A percentile compares a stretch with the other conserved stretches of the same genome.
Conservation (phyloP, 2,329 filamentous ascomycete genomes). For the Leptographium galeiforme region DNA sequence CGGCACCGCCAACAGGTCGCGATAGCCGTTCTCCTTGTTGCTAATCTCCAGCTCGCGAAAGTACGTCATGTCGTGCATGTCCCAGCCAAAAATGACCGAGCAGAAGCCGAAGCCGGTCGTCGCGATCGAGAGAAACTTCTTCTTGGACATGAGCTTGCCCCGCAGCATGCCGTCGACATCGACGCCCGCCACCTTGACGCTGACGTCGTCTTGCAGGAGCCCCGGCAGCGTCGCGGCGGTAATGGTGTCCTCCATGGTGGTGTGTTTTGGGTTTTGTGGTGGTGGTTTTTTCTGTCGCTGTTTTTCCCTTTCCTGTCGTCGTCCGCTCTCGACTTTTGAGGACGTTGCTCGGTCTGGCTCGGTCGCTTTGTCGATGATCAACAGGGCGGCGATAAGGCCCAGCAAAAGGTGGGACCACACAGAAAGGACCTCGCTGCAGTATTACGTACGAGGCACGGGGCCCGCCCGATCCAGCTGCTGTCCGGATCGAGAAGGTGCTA, state of each 20-base stretch:
- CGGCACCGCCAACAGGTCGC: slow-evolving; percentile 69
- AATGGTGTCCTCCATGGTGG: slow-evolving; percentile 16
- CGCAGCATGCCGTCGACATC: slow-evolving; percentile 80
- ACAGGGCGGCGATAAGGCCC: too few relatives aligned
- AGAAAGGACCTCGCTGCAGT: too few relatives aligned
- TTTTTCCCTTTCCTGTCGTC: too few relatives aligned
- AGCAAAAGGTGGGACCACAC: too few relatives aligned
- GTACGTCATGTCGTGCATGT: slow-evolving; percentile 92
- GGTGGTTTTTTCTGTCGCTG: too few relatives aligned
- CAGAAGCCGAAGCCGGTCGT: slow-evolving; percentile 80
- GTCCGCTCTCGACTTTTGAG: too few relatives aligned
- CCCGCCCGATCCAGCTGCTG: too few relatives aligned
- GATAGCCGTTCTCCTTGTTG: slow-evolving; percentile 83
- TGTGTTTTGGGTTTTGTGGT: too few relatives aligned
- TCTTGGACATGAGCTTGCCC: slow-evolving; percentile 84
- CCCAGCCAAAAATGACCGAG: slow-evolving; percentile 90
- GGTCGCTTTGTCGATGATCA: too few relatives aligned
- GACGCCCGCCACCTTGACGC: slow-evolving; percentile 77
- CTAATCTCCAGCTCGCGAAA: slow-evolving; percentile 73
- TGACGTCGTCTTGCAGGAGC: slow-evolving; percentile 56
- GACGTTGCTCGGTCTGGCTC: too few relatives aligned
- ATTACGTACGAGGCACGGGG: not conserved
- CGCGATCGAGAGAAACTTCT: slow-evolving; percentile 80
- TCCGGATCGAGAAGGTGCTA: too few relatives aligned
- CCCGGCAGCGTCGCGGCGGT: slow-evolving; percentile 52